phyloP scores from a whole-genome alignment of 345 rosid species.

The Xanthoceras sorbifolium region DNA sequence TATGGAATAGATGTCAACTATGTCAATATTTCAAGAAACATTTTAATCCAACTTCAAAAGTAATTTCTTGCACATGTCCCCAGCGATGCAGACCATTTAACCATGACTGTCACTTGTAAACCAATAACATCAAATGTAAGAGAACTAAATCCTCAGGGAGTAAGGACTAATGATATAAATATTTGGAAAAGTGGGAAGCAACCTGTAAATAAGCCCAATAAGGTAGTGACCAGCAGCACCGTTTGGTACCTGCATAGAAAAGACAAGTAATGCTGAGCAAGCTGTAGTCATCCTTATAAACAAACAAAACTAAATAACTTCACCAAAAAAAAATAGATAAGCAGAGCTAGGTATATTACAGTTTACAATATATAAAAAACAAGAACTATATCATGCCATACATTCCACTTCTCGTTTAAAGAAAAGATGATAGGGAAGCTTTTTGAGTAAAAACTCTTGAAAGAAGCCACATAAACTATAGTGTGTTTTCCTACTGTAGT shows the following conservation, averaged over 20 bases:
- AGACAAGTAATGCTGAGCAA: conserved; percentile 18
- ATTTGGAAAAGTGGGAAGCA: conserved; percentile 17
- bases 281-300: conserved; percentile 11
- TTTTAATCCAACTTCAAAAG: background rate
- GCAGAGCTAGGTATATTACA: background rate
- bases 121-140: conserved; percentile 9
- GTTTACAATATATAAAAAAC: background rate
- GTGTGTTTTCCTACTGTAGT: background rate
- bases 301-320: background rate
- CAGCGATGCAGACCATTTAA: background rate
- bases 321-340: background rate
- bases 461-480: background rate
- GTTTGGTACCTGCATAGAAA: conserved; percentile 74
- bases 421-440: background rate
- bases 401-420: background rate
- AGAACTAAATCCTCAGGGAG: conserved; percentile 11
- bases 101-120: background rate
- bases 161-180: conserved; percentile 12
- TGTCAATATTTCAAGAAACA: background rate
- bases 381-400: background rate
- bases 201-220: conserved; percentile 97
- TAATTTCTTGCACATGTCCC: background rate
- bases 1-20: background rate
- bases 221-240: conserved; percentile 98
- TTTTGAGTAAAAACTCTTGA: background rate